Evolutionary conservation across 2,329 filamentous ascomycete genomes (phyloP).

Genomic region (Neofusicoccum sp.): DNA sequence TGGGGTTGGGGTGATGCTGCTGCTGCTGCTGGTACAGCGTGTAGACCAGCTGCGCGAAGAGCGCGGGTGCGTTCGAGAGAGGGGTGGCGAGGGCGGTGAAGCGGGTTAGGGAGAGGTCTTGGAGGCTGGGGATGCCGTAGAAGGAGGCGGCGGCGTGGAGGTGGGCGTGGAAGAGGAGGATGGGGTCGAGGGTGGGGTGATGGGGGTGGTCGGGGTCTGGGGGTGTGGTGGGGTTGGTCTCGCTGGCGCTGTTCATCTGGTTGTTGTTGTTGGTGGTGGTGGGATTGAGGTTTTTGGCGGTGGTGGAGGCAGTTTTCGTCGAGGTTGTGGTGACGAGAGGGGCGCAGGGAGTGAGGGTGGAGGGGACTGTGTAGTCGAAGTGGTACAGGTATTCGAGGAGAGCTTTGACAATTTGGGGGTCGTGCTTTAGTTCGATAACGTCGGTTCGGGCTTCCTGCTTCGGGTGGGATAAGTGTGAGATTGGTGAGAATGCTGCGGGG

Average conservation of each 20-base stretch:
- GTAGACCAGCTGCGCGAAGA: background rate
- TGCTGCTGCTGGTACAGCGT: background rate
- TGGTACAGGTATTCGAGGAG: slow-evolving; percentile 16
- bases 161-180: background rate
- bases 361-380: slow-evolving; percentile 17
- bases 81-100: background rate
- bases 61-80: background rate
- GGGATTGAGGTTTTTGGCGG: background rate
- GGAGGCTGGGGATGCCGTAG: background rate
- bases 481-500: background rate
- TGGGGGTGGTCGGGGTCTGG: background rate
- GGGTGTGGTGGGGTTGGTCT: too few relatives aligned
- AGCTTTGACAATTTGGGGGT: slow-evolving; percentile 7
- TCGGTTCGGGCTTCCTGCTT: background rate
- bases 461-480: background rate
- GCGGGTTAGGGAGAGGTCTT: background rate
- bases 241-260: too few relatives aligned
- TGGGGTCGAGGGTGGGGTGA: background rate
- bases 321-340: background rate
- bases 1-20: background rate
- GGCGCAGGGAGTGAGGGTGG: background rate
- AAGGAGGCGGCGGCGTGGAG: background rate
- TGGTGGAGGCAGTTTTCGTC: background rate
- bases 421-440: background rate
- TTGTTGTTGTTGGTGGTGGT: too few relatives aligned